A percentile compares a stretch with the other conserved stretches of the same genome.
Conservation (phyloP, 768 basidiomycete species). For the Clitopilus passeckerianus region DNA sequence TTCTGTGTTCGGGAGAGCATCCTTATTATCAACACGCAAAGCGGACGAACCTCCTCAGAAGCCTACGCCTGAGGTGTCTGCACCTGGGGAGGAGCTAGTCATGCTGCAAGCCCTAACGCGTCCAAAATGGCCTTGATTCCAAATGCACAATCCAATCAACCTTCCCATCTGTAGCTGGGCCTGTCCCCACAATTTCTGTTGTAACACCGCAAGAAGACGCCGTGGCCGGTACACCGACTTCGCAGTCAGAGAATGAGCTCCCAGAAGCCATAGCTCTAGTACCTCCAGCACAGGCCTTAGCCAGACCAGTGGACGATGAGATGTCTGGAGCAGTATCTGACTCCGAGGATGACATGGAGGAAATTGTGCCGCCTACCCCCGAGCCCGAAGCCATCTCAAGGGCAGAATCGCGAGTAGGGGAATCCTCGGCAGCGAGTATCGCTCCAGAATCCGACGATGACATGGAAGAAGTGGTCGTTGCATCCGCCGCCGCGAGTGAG, state of each 20-base stretch:
- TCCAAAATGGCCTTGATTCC: too few species aligned
- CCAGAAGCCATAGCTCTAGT: too few species aligned
- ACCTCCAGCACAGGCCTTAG: too few species aligned
- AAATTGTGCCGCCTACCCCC: conserved; percentile 12
- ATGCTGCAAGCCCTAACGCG: too few species aligned
- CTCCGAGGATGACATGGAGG: conserved; percentile 23
- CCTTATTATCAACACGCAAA: conserved; percentile 15
- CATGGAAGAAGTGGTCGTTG: conserved; percentile 31
- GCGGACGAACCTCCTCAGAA: not conserved
- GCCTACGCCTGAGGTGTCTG: not conserved
- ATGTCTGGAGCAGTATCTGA: not conserved
- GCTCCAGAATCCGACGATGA: conserved; percentile 28
- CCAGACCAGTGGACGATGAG: not conserved
- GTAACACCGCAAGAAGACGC: too few species aligned
- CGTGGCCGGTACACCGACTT: too few species aligned
- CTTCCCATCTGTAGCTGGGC: too few species aligned
- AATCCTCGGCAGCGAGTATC: not conserved
- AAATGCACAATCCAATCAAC: too few species aligned
- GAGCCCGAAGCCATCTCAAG: not conserved
- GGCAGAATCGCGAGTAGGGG: not conserved
- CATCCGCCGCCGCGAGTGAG: not conserved
- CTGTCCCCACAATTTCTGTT: too few species aligned
- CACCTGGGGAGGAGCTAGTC: too few species aligned
- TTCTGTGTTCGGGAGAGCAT: conserved; percentile 24
- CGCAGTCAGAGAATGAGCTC: too few species aligned